Evolutionary conservation across 2,329 filamentous ascomycete genomes (phyloP), one percentile per base, ranked within the genome.

Genomic region (Fusarium sp.): DNA sequence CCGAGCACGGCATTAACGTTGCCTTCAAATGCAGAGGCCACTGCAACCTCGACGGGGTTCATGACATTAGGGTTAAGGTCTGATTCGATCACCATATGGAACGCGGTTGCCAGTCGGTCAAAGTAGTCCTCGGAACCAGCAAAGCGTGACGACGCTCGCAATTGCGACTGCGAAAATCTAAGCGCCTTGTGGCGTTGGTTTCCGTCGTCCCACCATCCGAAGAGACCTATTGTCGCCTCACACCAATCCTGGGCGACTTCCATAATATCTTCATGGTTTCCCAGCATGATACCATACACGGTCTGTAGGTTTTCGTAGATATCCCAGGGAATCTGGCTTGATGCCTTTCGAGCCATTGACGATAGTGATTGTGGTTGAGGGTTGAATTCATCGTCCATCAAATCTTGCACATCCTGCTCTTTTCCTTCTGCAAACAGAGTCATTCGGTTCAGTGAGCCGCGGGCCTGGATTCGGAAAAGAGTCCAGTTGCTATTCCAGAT

Each of bases 181-280:
- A 80, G 76, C 51, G 76, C 80, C 72, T 81, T 83, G 63, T 79
- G 80, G 52, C 79, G 83, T 69, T 78, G 78, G 64, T 90, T 88
- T n/a, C 88, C 87, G 65, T 96, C 93, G 76, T 97, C 91, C 94
- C 94, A 97, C 95, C 95, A 98, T 8, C 92, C 90, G 32, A 94
- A 90, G 52, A 98, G 83, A 3, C 91, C 92, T 64, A 98, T 82
- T 0, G 91, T 92, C 1, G 94, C 94, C 82, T 98, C 95, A 54
- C 95, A 90, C 95, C 95, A 98, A 79, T 98, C 94, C 75, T 95
- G 90, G 2, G 94, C 89, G 46, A 90, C 88, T 48, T 90, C 87
- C 65, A 97, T 83, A 55, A 98, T 93, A 22, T 94, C 90, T 37
- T 91, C 87, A 12, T 89, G 85, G 69, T 92, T 88, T 37, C 95